phyloP scores from a whole-genome alignment of 1,284 basidiomycete species.

The Marasmius oreades region DNA sequence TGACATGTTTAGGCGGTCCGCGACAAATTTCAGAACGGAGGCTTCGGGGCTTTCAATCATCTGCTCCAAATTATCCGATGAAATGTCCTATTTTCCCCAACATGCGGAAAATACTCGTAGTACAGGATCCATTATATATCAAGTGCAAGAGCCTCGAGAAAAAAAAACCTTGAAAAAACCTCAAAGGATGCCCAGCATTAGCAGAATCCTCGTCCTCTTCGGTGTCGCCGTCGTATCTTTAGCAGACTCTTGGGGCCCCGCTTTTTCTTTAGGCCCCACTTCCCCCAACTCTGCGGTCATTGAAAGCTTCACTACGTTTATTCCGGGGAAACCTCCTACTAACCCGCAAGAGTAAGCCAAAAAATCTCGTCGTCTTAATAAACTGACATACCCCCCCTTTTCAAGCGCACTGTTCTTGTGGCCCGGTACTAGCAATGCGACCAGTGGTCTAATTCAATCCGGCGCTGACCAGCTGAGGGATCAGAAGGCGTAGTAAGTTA shows the following conservation, averaged over 20 bases:
- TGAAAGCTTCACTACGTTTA: slow-evolving; percentile 11
- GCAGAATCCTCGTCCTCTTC: neutral
- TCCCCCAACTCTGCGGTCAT: slow-evolving; percentile 6
- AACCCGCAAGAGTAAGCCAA: slow-evolving; percentile 6
- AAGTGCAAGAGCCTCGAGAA: no score
- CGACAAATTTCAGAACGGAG: no score
- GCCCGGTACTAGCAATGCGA: slow-evolving; percentile 12
- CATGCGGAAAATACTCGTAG: no score
- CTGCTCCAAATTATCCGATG: no score
- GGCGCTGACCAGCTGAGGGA: slow-evolving; percentile 9
- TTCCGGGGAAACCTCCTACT: slow-evolving; percentile 12
- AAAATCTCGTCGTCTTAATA: neutral
- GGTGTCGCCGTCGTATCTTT: neutral
- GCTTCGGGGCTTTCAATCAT: no score
- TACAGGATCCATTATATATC: no score
- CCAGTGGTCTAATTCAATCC: slow-evolving; percentile 13
- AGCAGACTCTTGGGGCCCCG: slow-evolving; percentile 15
- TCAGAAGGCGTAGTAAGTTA: slow-evolving; percentile 2
- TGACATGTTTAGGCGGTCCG: no score
- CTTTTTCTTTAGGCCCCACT: slow-evolving; percentile 14
- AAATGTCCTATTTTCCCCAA: no score
- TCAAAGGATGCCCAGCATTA: neutral
- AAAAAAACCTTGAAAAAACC: no score
- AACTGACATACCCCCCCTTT: neutral
- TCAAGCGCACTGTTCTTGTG: slow-evolving; percentile 13